phyloP scores from a whole-genome alignment of 2,329 filamentous ascomycete genomes.

The Cladosporium sphaerospermum region DNA sequence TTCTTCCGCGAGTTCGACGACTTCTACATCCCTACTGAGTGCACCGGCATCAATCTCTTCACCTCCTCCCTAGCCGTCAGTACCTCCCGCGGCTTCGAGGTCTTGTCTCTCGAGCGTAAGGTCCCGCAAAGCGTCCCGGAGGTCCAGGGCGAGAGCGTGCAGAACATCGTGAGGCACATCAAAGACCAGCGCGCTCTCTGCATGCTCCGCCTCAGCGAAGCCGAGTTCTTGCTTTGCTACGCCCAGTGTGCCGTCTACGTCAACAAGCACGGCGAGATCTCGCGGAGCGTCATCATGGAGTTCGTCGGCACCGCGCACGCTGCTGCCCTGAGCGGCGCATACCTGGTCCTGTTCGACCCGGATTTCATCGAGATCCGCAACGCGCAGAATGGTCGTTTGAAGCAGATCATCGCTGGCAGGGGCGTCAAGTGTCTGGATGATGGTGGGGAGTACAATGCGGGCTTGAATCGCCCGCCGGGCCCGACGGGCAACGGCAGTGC shows the following conservation, averaged over 20 bases:
- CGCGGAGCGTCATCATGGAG: slow-evolving; percentile 91
- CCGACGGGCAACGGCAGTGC: slow-evolving; percentile 28
- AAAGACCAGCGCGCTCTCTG: slow-evolving; percentile 78
- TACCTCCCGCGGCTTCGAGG: slow-evolving; percentile 87
- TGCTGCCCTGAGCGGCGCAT: slow-evolving; percentile 85
- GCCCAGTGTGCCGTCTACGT: slow-evolving; percentile 96
- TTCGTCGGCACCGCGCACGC: slow-evolving; percentile 90
- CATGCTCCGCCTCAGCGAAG: slow-evolving; percentile 92
- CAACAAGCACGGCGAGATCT: slow-evolving; percentile 96
- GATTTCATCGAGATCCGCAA: slow-evolving; percentile 98
- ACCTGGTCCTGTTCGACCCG: slow-evolving; percentile 86
- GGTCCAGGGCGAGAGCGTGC: slow-evolving; percentile 68
- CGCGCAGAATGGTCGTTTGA: slow-evolving; percentile 84
- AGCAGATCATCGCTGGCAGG: slow-evolving; percentile 88
- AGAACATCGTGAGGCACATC: slow-evolving; percentile 78
- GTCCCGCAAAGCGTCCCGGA: slow-evolving; percentile 91
- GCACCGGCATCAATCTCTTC: slow-evolving; percentile 92
- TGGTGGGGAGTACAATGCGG: slow-evolving; percentile 57
- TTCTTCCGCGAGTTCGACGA: slow-evolving; percentile 98
- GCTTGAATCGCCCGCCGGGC: slow-evolving; percentile 18
- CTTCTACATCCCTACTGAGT: slow-evolving; percentile 95
- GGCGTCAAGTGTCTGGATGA: slow-evolving; percentile 90
- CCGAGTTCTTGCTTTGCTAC: slow-evolving; percentile 84
- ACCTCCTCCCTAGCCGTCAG: slow-evolving; percentile 88
- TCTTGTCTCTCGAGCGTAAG: slow-evolving; percentile 95